Conservation (phyloP, 23 red algal genomes). For the Cyanidium caldarium region DNA sequence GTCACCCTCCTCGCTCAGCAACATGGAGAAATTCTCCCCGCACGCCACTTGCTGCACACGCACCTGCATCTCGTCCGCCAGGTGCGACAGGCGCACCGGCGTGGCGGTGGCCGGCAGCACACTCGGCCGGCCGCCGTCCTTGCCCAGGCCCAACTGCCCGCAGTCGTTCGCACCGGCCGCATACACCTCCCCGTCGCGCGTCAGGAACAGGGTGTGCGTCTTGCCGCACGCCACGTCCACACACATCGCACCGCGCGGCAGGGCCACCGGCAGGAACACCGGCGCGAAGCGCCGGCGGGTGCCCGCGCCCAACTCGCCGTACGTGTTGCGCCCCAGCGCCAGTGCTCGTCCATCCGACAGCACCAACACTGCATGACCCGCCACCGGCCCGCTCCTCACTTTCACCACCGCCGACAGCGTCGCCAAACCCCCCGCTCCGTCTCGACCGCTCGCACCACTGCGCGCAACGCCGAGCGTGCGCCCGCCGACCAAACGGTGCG, state of each 20-base stretch:
- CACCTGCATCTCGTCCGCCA: background rate
- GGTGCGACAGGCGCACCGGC: background rate
- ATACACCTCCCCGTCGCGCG: slow-evolving; percentile 19
- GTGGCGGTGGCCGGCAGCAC: background rate
- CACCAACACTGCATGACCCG: background rate
- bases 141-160: slow-evolving; percentile 32
- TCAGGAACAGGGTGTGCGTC: slow-evolving; percentile 33
- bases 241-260: background rate
- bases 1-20: background rate
- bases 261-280: background rate
- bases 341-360: background rate
- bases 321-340: slow-evolving; percentile 2
- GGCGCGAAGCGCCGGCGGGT: background rate
- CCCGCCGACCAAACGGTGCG: background rate
- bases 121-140: background rate
- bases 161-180: slow-evolving; percentile 35
- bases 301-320: background rate
- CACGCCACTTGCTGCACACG: background rate
- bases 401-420: background rate
- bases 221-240: slow-evolving; percentile 28
- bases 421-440: too few species aligned
- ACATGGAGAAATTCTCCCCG: background rate
- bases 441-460: too few species aligned
- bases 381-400: background rate
- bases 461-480: background rate